Conservation (phyloP, 2,329 filamentous ascomycete species). For the Alternaria rosae region DNA sequence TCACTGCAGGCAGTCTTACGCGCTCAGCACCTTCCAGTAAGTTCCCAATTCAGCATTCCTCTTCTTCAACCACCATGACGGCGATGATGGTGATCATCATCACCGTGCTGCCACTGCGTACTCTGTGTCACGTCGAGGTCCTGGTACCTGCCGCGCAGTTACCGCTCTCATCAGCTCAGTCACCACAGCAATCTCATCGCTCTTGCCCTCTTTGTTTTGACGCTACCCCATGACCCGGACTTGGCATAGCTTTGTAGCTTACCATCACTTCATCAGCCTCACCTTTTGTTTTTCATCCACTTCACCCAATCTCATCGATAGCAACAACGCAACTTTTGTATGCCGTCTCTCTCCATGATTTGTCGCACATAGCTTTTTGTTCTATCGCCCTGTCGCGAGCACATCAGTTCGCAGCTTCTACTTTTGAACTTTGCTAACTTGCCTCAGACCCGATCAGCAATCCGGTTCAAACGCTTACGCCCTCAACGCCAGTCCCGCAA, state of each 20-base stretch:
- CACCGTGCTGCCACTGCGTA: neutral
- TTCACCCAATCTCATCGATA: neutral
- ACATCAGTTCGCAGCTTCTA: constrained; percentile 12
- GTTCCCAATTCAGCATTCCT: neutral
- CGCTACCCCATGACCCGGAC: constrained; percentile 1
- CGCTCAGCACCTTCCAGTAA: constrained; percentile 24
- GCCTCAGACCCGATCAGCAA: constrained; percentile 16
- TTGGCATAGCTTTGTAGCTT: constrained; percentile 8
- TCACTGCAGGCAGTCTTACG: constrained; percentile 21
- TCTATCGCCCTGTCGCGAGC: constrained; percentile 7
- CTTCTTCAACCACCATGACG: neutral
- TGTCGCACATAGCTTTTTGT: constrained; percentile 1
- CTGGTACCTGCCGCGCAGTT: constrained; percentile 3
- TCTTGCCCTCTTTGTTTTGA: constrained; percentile 16
- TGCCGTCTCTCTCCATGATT: neutral
- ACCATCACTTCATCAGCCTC: constrained; percentile 5
- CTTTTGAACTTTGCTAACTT: constrained; percentile 23
- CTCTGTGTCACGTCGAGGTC: constrained; percentile 12
- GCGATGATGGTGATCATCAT: neutral
- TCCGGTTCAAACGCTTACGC: constrained; percentile 14
- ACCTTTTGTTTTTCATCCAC: constrained; percentile 7
- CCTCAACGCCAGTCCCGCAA: constrained; percentile 3
- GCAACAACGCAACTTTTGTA: constrained; percentile 6
- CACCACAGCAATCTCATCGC: constrained; percentile 19
- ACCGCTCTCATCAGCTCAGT: constrained; percentile 16